Percentiles rank a stretch among this genome's conserved stretches.
Evolutionary conservation across 257 asterid genomes (phyloP).

Genomic region (Scutellaria galericulata): DNA sequence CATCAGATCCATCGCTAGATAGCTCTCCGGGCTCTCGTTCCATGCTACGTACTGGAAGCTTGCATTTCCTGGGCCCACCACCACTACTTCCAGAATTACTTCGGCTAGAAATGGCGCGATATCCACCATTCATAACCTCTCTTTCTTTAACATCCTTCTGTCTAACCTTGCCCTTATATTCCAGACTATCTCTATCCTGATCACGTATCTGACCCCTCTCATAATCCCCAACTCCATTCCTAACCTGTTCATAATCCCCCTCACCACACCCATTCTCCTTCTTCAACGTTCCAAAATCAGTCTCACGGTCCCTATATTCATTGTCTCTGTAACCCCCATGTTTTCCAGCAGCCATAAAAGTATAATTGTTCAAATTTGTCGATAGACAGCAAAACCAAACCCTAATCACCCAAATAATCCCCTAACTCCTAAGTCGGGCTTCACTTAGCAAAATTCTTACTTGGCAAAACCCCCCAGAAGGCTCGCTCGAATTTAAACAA

Average conservation of each 20-base stretch:
- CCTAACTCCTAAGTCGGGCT: slow-evolving; percentile 23
- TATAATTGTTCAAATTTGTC: slow-evolving; percentile 10
- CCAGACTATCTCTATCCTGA: slow-evolving; percentile 42
- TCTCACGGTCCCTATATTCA: slow-evolving; percentile 63
- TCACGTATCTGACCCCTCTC: slow-evolving; percentile 42
- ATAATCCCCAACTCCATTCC: slow-evolving; percentile 51
- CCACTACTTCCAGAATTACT: slow-evolving; percentile 62
- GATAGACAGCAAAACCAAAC: slow-evolving; percentile 20
- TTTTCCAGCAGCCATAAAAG: slow-evolving; percentile 79
- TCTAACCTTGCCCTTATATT: slow-evolving; percentile 50
- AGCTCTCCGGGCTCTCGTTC: slow-evolving; percentile 93
- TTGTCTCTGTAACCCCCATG: slow-evolving; percentile 69
- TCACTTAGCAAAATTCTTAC: slow-evolving; percentile 12
- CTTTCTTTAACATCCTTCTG: slow-evolving; percentile 69
- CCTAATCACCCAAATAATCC: slow-evolving; percentile 32
- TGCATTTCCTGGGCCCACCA: slow-evolving; percentile 47
- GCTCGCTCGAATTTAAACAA: slow-evolving; percentile 4
- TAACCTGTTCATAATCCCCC: slow-evolving; percentile 50
- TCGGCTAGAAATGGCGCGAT: slow-evolving; percentile 54
- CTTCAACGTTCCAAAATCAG: slow-evolving; percentile 55
- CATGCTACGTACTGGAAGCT: slow-evolving; percentile 30
- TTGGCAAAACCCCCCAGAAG: no score
- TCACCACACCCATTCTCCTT: slow-evolving; percentile 49
- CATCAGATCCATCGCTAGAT: slow-evolving; percentile 90
- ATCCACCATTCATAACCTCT: slow-evolving; percentile 53